A percentile compares a stretch with the other conserved stretches of the same genome.
Conservation (phyloP, 2,329 filamentous ascomycete species). For the Hymenoscyphus infarciens region DNA sequence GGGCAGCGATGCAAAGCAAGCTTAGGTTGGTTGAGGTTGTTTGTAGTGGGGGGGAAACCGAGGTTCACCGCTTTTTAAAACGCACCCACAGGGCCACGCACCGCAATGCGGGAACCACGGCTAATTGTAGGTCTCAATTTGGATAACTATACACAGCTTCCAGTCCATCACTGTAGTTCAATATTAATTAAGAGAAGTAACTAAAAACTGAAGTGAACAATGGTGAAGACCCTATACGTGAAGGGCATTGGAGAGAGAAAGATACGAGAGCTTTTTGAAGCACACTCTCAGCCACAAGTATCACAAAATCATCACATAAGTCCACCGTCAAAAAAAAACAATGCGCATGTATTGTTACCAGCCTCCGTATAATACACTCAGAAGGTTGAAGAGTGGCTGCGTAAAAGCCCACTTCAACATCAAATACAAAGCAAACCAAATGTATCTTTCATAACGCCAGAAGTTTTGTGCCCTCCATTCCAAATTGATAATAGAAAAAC, state of each 20-base stretch:
- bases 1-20: constrained; percentile 11
- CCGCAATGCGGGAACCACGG: not conserved
- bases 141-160: not conserved
- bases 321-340: not conserved
- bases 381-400: not conserved
- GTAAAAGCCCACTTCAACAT: not conserved
- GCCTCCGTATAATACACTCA: constrained; percentile 1
- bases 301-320: not conserved
- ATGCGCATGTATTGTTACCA: constrained; percentile 2
- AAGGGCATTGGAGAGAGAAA: too few relatives aligned
- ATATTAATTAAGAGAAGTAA: not conserved
- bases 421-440: not conserved
- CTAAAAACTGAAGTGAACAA: not conserved
- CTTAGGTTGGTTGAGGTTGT: constrained; percentile 1
- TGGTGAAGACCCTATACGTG: too few relatives aligned
- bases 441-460: not conserved
- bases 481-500: not conserved
- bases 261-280: not conserved
- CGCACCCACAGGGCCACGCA: too few relatives aligned
- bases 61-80: constrained; percentile 8
- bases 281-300: not conserved
- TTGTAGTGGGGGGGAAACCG: constrained; percentile 9
- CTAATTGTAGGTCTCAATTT: constrained; percentile 2
- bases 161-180: not conserved
- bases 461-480: constrained; percentile 2